Evolutionary conservation across 495 filamentous ascomycete species (phyloP), one percentile per base, ranked within the genome.

Genomic region (Baudoinia panamericana): DNA sequence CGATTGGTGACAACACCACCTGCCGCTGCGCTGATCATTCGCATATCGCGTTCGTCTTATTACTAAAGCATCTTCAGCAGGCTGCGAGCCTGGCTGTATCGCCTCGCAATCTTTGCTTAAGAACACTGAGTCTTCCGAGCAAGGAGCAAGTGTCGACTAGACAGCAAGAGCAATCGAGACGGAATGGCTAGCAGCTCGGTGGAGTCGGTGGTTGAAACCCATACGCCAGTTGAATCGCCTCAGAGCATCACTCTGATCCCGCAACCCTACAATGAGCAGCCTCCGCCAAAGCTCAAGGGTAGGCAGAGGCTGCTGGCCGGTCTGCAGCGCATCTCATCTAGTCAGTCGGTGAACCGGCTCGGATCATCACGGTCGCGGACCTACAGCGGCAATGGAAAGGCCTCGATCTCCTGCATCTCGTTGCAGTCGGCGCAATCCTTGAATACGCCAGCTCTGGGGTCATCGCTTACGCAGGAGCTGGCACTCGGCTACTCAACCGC

Each of bases 241-340:
- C 35, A 39, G 16, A 36, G 35, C 36, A 27, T 43, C 3, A 36
- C 35, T 3, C 9, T 19, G 7, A 30, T 25, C 4, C 34, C 41
- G 2, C 42, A n/a, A 9, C 41, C 48, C 5, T 51, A 32, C 42
- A 39, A 41, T 17, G 48, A 51, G 31, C 48, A 51, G 21, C 46
- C 22, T 13, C 20, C 30, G 12, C 50, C 50, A 4, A 90, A 83
- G 60, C 66, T 76, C 33, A 85, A 77, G 56, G 78, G 82, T 17
- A 72, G 82, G 23, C 75, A 77, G 41, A 76, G 76, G 36, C 63
- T 96, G 28, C 61, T 94, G 16, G 77, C 84, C 44, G 76, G 75
- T 34, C 70, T 97, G 34, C 78, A 92, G 51, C 81, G 85, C 29
- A 90, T 96, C 43, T 82, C 86, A 12, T 95, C 90, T 2, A 85